Evolutionary conservation across 176 grass and related monocot genomes (phyloP).

Genomic region (Avena atlantica): DNA sequence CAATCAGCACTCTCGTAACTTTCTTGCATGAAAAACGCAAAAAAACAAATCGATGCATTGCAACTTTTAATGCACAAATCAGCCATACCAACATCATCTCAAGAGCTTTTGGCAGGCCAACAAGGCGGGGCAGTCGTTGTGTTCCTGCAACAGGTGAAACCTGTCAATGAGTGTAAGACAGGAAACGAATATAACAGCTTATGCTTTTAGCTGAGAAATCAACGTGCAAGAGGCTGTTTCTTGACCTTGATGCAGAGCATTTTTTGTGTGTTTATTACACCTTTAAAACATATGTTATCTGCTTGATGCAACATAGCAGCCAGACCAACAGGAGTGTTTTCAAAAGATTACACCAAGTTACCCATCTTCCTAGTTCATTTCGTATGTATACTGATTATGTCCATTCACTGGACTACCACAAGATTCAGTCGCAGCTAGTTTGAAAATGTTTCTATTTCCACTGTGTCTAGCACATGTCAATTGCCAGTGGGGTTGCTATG

Average conservation of each 20-base stretch:
- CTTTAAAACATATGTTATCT: constrained; percentile 12
- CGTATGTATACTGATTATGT: constrained; percentile 1
- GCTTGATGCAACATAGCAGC: neutral
- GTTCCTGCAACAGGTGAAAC: constrained; percentile 63
- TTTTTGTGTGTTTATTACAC: neutral
- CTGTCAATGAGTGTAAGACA: constrained; percentile 23
- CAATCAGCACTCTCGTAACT: neutral
- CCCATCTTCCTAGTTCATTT: constrained; percentile 4
- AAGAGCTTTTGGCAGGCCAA: constrained; percentile 82
- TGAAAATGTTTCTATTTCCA: constrained; percentile 13
- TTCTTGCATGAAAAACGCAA: constrained; percentile 32
- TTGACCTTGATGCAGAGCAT: neutral
- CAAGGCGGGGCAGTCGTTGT: constrained; percentile 85
- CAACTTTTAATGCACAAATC: constrained; percentile 7
- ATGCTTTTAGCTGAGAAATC: constrained; percentile 5
- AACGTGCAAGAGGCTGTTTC: constrained; percentile 3
- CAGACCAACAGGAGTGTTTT: constrained; percentile 2
- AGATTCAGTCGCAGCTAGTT: neutral
- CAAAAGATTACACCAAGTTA: neutral
- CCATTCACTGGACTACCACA: neutral
- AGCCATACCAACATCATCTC: constrained; percentile 86
- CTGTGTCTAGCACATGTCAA: neutral
- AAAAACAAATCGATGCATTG: neutral
- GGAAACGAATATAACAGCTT: constrained; percentile 20
- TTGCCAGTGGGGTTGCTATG: neutral